Conservation (phyloP, 2,329 filamentous ascomycete genomes). For the Talaromyces sp. region DNA sequence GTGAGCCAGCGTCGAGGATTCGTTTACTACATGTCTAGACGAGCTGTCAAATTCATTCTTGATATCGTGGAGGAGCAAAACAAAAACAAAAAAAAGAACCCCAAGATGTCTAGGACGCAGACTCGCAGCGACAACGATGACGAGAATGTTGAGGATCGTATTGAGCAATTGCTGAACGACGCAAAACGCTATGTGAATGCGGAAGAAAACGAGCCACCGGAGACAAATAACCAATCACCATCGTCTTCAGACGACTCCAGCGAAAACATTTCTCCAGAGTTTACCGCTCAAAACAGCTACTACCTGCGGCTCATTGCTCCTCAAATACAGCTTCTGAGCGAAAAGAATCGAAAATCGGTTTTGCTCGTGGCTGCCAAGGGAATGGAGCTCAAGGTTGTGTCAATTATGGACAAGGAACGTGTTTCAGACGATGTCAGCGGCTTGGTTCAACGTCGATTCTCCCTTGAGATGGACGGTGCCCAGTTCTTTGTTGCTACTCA, state of each 20-base stretch:
- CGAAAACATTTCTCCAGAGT: slow-evolving; percentile 81
- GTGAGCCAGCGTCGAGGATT: slow-evolving; percentile 94
- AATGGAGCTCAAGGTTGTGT: slow-evolving; percentile 96
- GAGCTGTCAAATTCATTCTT: slow-evolving; percentile 95
- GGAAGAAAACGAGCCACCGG: slow-evolving; percentile 57
- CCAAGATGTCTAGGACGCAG: slow-evolving; percentile 35
- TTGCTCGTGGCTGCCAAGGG: slow-evolving; percentile 94
- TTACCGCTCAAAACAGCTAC: slow-evolving; percentile 88
- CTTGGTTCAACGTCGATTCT: slow-evolving; percentile 89
- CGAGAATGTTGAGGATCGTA: slow-evolving; percentile 74
- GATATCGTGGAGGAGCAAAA: slow-evolving; percentile 96
- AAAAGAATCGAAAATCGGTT: slow-evolving; percentile 97
- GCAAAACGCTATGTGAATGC: slow-evolving; percentile 79
- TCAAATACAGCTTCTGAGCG: slow-evolving; percentile 96
- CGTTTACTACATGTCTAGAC: slow-evolving; percentile 94
- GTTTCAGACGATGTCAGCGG: slow-evolving; percentile 92
- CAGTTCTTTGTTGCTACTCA: slow-evolving; percentile 98
- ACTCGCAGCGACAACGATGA: slow-evolving; percentile 55
- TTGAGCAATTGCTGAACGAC: slow-evolving; percentile 82
- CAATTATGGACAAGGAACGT: slow-evolving; percentile 96
- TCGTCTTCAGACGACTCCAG: slow-evolving; percentile 57
- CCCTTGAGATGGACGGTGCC: slow-evolving; percentile 93
- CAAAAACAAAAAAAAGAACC: slow-evolving; percentile 63
- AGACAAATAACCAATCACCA: slow-evolving; percentile 45
- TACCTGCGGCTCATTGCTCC: slow-evolving; percentile 93